Evolutionary conservation across 495 filamentous ascomycete species (phyloP), one percentile per base, ranked within the genome.

Genomic region (Penicillium canescens): DNA sequence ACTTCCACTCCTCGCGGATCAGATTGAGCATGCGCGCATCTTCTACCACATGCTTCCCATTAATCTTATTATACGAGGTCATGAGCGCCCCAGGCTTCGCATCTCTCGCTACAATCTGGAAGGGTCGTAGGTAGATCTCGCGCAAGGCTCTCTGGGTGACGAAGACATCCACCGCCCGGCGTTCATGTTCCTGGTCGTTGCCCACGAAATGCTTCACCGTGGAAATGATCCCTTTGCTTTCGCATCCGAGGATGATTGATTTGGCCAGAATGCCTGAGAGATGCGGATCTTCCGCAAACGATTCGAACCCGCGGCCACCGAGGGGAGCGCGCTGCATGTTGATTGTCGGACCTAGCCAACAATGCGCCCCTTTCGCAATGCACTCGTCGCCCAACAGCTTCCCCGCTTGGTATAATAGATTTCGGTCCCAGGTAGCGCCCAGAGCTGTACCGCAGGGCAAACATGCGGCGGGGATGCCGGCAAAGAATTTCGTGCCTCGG

Each of bases 51-150:
- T 87, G 87, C 10, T 72, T 73, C 11, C 88, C 88, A 61, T 91
- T 90, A 31, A 92, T 72, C 52, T 83, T 81, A 51, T 90, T 91
- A 61, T 91, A 92, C 14, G 81, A 78, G 13, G 84, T 88, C 88
- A 92, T 92, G 28, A 91, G 70, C 3, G 82, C 81, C 13, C 78
- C 78, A 0, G 87, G 87, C 21, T 78, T 68, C 3, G 79, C 66
- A 52, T 87, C 82, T 11, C 81, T 67, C 16, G 86, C 75, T 5
- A 81, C 86, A 54, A 91, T 78, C 67, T 89, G 84, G 61, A 91
- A 92, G 0, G 88, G 85, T 50, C 84, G 70, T 4, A 86, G 72
- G 57, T 91, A 90, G 16, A 91, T 83, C 70, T 92, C 88, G 18
- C 87, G 79, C 53, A 92, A 65, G 23, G 88, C 82, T 14, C 88